These are phyloP conservation scores for Caryopteris hybrid DNA, from an alignment of 305 asterid species.

Conservation along the genomic window DNA sequence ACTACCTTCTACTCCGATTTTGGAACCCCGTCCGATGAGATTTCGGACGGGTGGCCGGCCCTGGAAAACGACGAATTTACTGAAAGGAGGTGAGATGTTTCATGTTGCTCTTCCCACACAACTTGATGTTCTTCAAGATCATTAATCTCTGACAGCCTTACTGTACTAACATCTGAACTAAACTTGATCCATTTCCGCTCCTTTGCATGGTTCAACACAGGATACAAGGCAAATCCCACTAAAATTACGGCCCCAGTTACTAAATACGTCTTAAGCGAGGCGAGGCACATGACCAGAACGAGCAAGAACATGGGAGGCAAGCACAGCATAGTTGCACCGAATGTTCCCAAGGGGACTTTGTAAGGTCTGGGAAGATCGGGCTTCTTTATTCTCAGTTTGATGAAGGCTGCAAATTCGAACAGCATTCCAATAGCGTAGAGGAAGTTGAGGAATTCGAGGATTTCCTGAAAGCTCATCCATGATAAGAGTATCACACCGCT, in stretches of 20 bases:
- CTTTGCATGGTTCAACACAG: slow-evolving; percentile 39
- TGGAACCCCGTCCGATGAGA: not conserved
- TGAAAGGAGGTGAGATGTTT: slow-evolving; percentile 32
- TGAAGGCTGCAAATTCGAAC: slow-evolving; percentile 87
- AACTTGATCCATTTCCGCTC: slow-evolving; percentile 47
- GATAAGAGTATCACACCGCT: slow-evolving; percentile 74
- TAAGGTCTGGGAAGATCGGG: slow-evolving; percentile 85
- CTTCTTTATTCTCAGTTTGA: slow-evolving; percentile 55
- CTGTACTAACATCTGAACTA: not conserved
- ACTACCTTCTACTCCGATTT: slow-evolving; percentile 25
- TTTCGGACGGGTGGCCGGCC: slow-evolving; percentile 2
- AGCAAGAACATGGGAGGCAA: slow-evolving; percentile 77
- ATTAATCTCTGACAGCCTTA: not conserved
- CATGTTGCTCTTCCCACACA: slow-evolving; percentile 32
- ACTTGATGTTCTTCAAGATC: slow-evolving; percentile 28
- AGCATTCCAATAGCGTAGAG: slow-evolving; percentile 85
- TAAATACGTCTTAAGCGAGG: slow-evolving; percentile 54
- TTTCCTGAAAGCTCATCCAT: slow-evolving; percentile 97
- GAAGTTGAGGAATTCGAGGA: slow-evolving; percentile 85
- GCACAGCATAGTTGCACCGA: slow-evolving; percentile 65
- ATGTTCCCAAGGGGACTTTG: slow-evolving; percentile 62
- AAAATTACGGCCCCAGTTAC: slow-evolving; percentile 59
- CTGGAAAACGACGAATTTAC: slow-evolving; percentile 4
- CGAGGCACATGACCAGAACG: slow-evolving; percentile 78
- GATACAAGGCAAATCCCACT: slow-evolving; percentile 38